These are phyloP conservation scores for Populus trichocarpa DNA, from an alignment of 441 rosid genomes.

Conservation along the genomic window DNA sequence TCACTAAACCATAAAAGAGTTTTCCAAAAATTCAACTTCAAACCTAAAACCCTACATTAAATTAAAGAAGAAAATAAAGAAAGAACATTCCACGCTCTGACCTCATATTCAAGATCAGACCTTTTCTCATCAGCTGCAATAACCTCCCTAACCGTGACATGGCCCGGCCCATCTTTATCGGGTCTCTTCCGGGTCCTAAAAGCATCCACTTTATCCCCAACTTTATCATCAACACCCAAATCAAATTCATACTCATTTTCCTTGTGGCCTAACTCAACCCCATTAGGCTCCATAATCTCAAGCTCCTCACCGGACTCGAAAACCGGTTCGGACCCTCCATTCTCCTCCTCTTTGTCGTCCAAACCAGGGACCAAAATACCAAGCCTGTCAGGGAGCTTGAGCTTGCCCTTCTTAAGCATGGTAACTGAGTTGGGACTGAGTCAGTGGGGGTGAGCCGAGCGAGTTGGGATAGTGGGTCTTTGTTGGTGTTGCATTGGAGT, in stretches of 20 bases:
- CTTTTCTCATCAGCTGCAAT: constrained; percentile 59
- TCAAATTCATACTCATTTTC: constrained; percentile 10
- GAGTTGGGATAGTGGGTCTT: constrained; percentile 7
- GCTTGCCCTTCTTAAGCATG: constrained; percentile 50
- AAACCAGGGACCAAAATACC: constrained; percentile 51
- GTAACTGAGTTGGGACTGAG: constrained; percentile 15
- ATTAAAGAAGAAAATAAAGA: neutral
- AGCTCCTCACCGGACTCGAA: constrained; percentile 60
- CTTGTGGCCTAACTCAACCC: constrained; percentile 16
- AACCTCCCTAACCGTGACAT: constrained; percentile 32
- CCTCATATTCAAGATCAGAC: constrained; percentile 63
- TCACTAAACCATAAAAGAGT: neutral
- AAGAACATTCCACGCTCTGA: constrained; percentile 14
- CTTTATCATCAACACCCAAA: constrained; percentile 17
- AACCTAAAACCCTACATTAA: neutral
- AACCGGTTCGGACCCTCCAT: constrained; percentile 20
- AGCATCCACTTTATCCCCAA: constrained; percentile 21
- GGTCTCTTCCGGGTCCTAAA: constrained; percentile 17
- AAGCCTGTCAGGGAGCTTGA: constrained; percentile 48
- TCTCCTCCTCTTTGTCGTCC: constrained; percentile 25
- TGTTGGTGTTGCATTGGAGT: constrained; percentile 9
- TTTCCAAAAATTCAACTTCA: neutral
- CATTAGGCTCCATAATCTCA: constrained; percentile 44
- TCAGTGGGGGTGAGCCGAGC: constrained; percentile 9
- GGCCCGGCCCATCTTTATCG: constrained; percentile 29